These are phyloP conservation scores for Aspergillus sp. DNA, from an alignment of 2,329 filamentous ascomycete species.

Conservation along the genomic window DNA sequence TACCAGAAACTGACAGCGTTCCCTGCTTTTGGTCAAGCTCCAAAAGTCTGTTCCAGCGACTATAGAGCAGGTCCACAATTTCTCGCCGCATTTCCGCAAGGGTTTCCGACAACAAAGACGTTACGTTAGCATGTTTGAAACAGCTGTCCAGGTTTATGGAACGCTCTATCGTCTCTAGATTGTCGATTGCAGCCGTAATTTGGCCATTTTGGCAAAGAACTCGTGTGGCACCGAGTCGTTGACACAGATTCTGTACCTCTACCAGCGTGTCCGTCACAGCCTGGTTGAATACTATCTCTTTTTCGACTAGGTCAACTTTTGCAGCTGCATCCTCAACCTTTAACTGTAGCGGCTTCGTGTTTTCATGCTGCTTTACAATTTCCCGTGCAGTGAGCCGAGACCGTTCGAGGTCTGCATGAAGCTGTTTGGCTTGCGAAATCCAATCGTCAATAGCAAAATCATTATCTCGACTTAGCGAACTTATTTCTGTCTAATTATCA, in stretches of 20 bases:
- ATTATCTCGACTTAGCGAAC: constrained; percentile 71
- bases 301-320: constrained; percentile 57
- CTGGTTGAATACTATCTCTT: constrained; percentile 61
- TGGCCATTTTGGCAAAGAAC: constrained; percentile 46
- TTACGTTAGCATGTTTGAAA: constrained; percentile 38
- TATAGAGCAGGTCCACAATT: constrained; percentile 65
- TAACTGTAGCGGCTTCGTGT: constrained; percentile 62
- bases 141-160: constrained; percentile 28
- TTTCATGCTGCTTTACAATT: constrained; percentile 76
- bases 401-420: constrained; percentile 81
- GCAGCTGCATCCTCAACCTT: constrained; percentile 61
- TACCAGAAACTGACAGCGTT: constrained; percentile 58
- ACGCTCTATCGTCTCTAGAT: constrained; percentile 46
- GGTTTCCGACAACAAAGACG: constrained; percentile 62
- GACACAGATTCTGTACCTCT: constrained; percentile 52
- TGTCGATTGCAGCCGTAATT: constrained; percentile 49
- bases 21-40: constrained; percentile 58
- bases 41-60: constrained; percentile 71
- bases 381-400: constrained; percentile 77
- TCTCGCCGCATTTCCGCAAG: constrained; percentile 65
- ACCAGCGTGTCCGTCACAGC: constrained; percentile 52
- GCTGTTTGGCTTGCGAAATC: constrained; percentile 78
- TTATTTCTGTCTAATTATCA: constrained; percentile 65
- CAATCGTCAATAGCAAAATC: constrained; percentile 80
- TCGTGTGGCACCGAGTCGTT: constrained; percentile 49